Percentiles rank a stretch among this genome's conserved stretches.
These are phyloP conservation scores for Petrea volubilis DNA, from an alignment of 257 asterid genomes.

Conservation along the genomic window DNA sequence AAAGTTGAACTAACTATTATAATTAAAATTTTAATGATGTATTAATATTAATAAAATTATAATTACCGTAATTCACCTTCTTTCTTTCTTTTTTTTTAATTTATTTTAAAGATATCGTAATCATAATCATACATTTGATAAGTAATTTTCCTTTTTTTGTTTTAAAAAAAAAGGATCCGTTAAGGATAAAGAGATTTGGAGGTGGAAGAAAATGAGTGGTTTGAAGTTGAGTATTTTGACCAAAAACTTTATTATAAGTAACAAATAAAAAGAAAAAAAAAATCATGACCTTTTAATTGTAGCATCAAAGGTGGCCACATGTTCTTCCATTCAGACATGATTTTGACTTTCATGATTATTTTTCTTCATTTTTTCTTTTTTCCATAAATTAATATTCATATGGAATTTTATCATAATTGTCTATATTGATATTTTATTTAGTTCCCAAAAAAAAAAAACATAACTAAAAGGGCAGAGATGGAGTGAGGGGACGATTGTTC, in stretches of 20 bases:
- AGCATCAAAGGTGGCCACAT: too few species aligned
- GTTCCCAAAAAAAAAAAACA: too few species aligned
- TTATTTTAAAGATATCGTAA: neutral
- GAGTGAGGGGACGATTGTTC: too few species aligned
- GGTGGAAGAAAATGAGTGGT: neutral
- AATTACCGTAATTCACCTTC: neutral
- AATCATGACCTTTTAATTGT: neutral
- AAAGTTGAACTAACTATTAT: conserved; percentile 2
- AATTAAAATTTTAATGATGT: conserved; percentile 15
- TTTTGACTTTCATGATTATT: too few species aligned
- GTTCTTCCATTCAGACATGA: too few species aligned
- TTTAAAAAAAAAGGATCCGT: neutral
- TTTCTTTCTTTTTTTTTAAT: neutral
- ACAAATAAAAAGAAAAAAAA: too few species aligned
- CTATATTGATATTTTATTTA: too few species aligned
- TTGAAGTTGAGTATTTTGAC: neutral
- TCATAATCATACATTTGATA: neutral
- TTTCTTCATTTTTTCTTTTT: too few species aligned
- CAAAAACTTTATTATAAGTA: neutral
- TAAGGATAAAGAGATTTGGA: neutral
- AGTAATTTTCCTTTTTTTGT: neutral
- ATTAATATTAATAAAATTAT: neutral
- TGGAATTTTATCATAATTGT: too few species aligned
- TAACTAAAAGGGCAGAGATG: too few species aligned
- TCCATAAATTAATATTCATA: too few species aligned